These are phyloP conservation scores for Lumnitzera littorea DNA, from an alignment of 345 rosid species.

Conservation along the genomic window DNA sequence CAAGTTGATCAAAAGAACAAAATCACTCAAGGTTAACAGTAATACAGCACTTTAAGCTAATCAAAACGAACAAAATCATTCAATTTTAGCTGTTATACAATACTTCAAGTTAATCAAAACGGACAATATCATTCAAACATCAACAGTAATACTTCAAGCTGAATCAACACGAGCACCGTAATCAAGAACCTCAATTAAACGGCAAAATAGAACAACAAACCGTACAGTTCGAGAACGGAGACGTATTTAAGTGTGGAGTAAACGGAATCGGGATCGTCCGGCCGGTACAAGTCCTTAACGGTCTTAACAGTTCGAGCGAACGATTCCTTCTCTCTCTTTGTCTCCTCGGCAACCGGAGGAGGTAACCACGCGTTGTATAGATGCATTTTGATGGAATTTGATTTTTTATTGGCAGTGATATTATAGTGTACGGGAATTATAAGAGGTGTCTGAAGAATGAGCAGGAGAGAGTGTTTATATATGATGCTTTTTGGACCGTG, in stretches of 20 bases:
- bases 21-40: background rate
- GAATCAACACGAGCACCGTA: too few relatives aligned
- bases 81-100: too few relatives aligned
- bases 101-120: too few relatives aligned
- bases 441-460: too few relatives aligned
- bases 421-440: background rate
- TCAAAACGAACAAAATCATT: background rate
- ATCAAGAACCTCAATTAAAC: too few relatives aligned
- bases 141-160: too few relatives aligned
- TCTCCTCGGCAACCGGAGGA: slow-evolving; percentile 82
- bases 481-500: background rate
- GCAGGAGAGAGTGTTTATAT: too few relatives aligned
- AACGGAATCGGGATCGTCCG: slow-evolving; percentile 88
- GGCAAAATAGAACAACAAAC: slow-evolving; percentile 8
- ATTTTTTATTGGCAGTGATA: background rate
- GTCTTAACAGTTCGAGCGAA: slow-evolving; percentile 62
- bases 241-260: slow-evolving; percentile 88
- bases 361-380: slow-evolving; percentile 96
- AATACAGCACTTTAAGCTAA: too few relatives aligned
- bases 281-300: slow-evolving; percentile 49
- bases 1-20: background rate
- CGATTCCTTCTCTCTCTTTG: slow-evolving; percentile 71
- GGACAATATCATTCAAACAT: background rate
- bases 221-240: slow-evolving; percentile 82
- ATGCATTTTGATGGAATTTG: slow-evolving; percentile 44